Base-by-base conservation (phyloP, 495 filamentous ascomycete genomes). In the Aspergillus panamensis region DNA sequence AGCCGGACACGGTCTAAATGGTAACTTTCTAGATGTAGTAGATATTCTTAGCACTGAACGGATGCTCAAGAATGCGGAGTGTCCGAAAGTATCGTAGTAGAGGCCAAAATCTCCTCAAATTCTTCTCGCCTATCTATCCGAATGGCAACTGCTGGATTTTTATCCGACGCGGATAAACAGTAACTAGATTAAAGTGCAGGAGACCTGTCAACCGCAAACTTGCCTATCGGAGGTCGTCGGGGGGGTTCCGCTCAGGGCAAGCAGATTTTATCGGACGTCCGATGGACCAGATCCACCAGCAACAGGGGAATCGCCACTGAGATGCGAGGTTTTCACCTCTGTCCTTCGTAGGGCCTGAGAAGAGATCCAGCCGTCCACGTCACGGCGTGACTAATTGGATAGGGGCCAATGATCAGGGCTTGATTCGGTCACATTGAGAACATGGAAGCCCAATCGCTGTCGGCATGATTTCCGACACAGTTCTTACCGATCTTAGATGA, bases 341-440 rank as follows among this genome's bases (percentile, higher is more conserved):
- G n/a, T n/a, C n/a, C n/a, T n/a, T n/a, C n/a, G n/a, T 6, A 7
- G 6, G 19, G 42, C 16, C 25, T 25, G 25, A 2, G 25, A 25
- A 25, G 17, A 45, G 40, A 44, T 44, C 40, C 40, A 44, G 40
- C 8, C 40, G 42, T 45, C 42, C 42, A 45, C 42, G 16, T 45
- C 42, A 45, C 42, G 42, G n/a, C 8, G 0, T 45, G n/a, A 20
- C 42, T 45, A 45, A 45, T 39, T 10, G 10, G 35, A 25, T 25
- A 5, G 14, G n/a, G 17, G 42, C 16, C 8, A 45, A 20, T 45
- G 9, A 45, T 8, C 19, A 44, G 9, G 42, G 42, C 42, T 20
- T 10, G 10, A 6, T 16, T 20, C 6, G 16, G n/a, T 45, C 19
- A 45, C n/a, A 17, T 21, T 6, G 7, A 17, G 42, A 16, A 6